phyloP scores from a whole-genome alignment of 352 stramenopile species.

The Globisporangium echinulatum region DNA sequence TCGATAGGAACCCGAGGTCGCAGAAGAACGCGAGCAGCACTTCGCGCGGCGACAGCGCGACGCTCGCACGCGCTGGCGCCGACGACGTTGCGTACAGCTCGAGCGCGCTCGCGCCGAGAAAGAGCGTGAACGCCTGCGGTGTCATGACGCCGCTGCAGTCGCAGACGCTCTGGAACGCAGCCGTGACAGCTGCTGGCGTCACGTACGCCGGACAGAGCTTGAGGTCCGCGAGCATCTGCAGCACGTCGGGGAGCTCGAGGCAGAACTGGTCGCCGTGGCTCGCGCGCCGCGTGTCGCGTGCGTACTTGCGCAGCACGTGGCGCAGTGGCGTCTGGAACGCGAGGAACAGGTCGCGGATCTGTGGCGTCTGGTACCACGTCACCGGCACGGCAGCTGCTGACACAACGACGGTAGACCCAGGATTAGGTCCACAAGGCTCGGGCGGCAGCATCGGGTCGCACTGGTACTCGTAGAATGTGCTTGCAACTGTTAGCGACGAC shows the following conservation, averaged over 20 bases:
- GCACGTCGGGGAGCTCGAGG: constrained; percentile 26
- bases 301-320: constrained; percentile 50
- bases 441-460: constrained; percentile 50
- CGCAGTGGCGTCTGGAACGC: constrained; percentile 45
- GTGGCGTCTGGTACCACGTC: constrained; percentile 44
- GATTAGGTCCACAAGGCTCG: constrained; percentile 9
- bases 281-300: constrained; percentile 31
- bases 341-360: constrained; percentile 60
- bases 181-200: constrained; percentile 38
- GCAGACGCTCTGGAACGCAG: constrained; percentile 36
- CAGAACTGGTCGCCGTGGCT: constrained; percentile 43
- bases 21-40: constrained; percentile 64
- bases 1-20: constrained; percentile 42
- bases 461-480: constrained; percentile 58
- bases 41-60: constrained; percentile 52
- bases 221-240: constrained; percentile 55
- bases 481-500: constrained; percentile 2
- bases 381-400: constrained; percentile 16
- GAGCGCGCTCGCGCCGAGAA: constrained; percentile 56
- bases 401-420: not conserved
- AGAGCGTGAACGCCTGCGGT: constrained; percentile 38
- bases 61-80: not conserved
- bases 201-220: constrained; percentile 51
- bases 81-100: constrained; percentile 41
- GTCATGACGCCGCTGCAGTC: constrained; percentile 31